Conservation (phyloP, 2,329 filamentous ascomycete species). For the Monosporascus cannonballus region DNA sequence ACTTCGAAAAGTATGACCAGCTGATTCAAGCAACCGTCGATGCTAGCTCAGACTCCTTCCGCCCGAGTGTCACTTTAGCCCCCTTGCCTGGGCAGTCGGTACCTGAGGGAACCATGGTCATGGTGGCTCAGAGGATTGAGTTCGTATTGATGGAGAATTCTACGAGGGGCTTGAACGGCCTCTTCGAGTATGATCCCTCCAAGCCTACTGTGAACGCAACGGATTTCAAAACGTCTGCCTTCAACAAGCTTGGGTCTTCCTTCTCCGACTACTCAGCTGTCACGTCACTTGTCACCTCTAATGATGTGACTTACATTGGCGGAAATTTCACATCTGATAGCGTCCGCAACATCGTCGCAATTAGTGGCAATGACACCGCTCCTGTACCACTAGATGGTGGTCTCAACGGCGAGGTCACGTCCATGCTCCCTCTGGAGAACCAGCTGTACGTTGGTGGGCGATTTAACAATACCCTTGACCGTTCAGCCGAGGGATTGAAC, state of each 20-base stretch:
- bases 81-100: conserved; percentile 59
- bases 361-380: conserved; percentile 57
- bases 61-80: conserved; percentile 71
- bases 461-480: conserved; percentile 68
- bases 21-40: conserved; percentile 85
- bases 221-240: conserved; percentile 63
- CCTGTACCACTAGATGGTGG: conserved; percentile 62
- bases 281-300: conserved; percentile 58
- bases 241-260: conserved; percentile 68
- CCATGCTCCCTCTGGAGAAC: conserved; percentile 61
- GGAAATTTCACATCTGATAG: conserved; percentile 73
- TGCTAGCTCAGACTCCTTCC: conserved; percentile 64
- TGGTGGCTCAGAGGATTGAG: conserved; percentile 85
- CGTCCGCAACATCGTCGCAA: conserved; percentile 70
- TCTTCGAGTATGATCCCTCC: conserved; percentile 81
- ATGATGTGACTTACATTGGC: conserved; percentile 65
- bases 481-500: conserved; percentile 57
- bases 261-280: conserved; percentile 65
- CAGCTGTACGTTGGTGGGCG: conserved; percentile 76
- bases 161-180: conserved; percentile 75
- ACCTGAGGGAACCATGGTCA: conserved; percentile 49
- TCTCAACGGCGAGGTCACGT: conserved; percentile 71
- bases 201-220: conserved; percentile 49
- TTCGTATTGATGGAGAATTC: conserved; percentile 65
- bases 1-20: conserved; percentile 94